Conservation (phyloP, 192 early-diverging fungal species). For the Coemansia sp. region DNA sequence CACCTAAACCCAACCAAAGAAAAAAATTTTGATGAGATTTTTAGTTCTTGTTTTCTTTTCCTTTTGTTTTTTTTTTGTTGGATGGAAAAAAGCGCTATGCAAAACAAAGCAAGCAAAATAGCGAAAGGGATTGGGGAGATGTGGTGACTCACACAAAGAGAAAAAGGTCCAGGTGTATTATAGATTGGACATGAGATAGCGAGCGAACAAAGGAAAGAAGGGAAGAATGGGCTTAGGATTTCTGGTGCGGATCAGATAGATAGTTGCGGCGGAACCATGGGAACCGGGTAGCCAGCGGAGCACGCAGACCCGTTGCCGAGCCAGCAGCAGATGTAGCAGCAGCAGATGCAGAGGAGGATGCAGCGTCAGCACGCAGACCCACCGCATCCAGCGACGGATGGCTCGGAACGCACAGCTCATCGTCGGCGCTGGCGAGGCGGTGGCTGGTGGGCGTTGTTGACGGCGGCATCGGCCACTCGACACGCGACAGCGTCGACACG, state of each 20-base stretch:
- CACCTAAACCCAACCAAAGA: no score
- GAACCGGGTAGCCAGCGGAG: conserved; percentile 21
- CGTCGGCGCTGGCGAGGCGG: neutral
- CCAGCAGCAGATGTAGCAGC: neutral
- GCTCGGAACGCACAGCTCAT: neutral
- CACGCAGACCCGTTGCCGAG: neutral
- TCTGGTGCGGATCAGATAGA: neutral
- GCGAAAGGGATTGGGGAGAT: neutral
- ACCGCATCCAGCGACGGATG: conserved; percentile 34
- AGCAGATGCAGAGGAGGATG: neutral
- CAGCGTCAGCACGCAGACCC: conserved; percentile 6
- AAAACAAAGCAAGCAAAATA: no score
- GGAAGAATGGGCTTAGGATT: no score
- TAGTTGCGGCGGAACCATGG: conserved; percentile 33
- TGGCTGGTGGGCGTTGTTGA: neutral
- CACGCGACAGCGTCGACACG: conserved; percentile 33
- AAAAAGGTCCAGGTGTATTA: no score
- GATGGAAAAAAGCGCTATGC: no score
- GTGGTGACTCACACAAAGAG: conserved; percentile 4
- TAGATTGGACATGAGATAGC: no score
- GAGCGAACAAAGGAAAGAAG: no score
- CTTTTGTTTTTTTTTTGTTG: no score
- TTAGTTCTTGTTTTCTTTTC: no score
- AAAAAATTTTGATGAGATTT: no score
- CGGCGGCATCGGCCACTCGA: conserved; percentile 48